phyloP scores from a whole-genome alignment of 2,329 filamentous ascomycete species.

The Paecilomyces sp. region DNA sequence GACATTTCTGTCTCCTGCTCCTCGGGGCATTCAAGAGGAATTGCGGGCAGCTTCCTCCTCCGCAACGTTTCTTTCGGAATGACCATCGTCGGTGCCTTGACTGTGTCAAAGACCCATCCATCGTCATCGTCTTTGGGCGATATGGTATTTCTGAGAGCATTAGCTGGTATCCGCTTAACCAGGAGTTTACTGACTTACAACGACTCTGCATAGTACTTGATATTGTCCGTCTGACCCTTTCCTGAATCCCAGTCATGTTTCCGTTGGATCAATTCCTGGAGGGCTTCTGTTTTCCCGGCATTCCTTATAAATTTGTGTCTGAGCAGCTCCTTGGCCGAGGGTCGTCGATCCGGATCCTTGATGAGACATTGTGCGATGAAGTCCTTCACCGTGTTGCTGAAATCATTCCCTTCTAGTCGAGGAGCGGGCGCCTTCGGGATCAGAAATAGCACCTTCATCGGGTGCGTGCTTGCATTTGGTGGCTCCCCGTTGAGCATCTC shows the following conservation, averaged over 20 bases:
- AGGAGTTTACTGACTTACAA: constrained; percentile 44
- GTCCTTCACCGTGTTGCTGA: constrained; percentile 87
- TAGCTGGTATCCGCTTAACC: constrained; percentile 7
- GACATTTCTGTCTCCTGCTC: constrained; percentile 30
- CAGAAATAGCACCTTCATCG: constrained; percentile 88
- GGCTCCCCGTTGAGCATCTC: constrained; percentile 84
- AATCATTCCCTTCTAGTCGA: constrained; percentile 69
- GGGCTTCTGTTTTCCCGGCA: constrained; percentile 77
- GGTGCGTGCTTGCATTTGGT: constrained; percentile 77
- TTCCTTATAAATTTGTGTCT: constrained; percentile 81
- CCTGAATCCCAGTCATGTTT: constrained; percentile 76
- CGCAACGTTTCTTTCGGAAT: constrained; percentile 45
- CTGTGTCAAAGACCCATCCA: constrained; percentile 93
- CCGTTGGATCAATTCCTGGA: constrained; percentile 78
- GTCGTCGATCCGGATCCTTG: constrained; percentile 80
- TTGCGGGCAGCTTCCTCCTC: constrained; percentile 39
- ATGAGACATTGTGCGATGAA: constrained; percentile 85
- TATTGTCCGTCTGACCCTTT: constrained; percentile 60
- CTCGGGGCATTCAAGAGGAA: constrained; percentile 22
- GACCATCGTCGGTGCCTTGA: constrained; percentile 62
- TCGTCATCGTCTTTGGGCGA: constrained; percentile 61
- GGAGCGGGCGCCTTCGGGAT: constrained; percentile 86
- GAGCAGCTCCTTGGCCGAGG: constrained; percentile 78
- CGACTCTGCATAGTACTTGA: constrained; percentile 90
- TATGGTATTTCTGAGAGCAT: constrained; percentile 51